Percentiles rank a stretch among this genome's conserved stretches.
These are phyloP conservation scores for Liquidambar formosana DNA, from an alignment of 164 flowering plant species.

Conservation along the genomic window DNA sequence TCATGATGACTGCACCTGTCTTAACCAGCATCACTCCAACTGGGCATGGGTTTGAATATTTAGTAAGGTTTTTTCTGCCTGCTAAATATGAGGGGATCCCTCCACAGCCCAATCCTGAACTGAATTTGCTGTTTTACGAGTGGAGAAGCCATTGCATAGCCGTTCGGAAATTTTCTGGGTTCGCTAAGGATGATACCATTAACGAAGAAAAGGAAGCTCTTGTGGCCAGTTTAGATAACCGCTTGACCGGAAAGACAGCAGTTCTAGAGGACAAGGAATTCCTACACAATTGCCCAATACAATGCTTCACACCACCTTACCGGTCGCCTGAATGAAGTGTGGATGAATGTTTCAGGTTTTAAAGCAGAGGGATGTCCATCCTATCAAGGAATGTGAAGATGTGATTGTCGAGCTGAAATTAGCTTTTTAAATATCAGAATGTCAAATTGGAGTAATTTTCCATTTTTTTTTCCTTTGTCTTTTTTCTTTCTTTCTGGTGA, in stretches of 20 bases:
- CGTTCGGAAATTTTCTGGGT: constrained; percentile 41
- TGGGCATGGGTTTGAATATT: constrained; percentile 6
- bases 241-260: constrained; percentile 4
- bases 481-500: too few relatives aligned
- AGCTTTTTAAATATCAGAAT: too few relatives aligned
- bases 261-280: constrained; percentile 6
- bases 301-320: constrained; percentile 26
- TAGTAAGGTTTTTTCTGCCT: constrained; percentile 26
- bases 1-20: constrained; percentile 38
- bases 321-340: constrained; percentile 45
- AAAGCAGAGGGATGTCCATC: constrained; percentile 20
- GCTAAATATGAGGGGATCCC: constrained; percentile 15
- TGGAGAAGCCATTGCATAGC: constrained; percentile 36
- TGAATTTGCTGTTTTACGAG: constrained; percentile 31
- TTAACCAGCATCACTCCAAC: constrained; percentile 32
- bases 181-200: constrained; percentile 32
- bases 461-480: too few relatives aligned
- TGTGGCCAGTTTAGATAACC: constrained; percentile 17
- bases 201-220: constrained; percentile 28
- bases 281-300: constrained; percentile 39
- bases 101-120: constrained; percentile 34
- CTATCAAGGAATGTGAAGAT: constrained; percentile 3
- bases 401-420: too few relatives aligned
- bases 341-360: constrained; percentile 31
- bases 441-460: too few relatives aligned